Conservation (phyloP, 306 rosid genomes). For the Parietaria judaica region DNA sequence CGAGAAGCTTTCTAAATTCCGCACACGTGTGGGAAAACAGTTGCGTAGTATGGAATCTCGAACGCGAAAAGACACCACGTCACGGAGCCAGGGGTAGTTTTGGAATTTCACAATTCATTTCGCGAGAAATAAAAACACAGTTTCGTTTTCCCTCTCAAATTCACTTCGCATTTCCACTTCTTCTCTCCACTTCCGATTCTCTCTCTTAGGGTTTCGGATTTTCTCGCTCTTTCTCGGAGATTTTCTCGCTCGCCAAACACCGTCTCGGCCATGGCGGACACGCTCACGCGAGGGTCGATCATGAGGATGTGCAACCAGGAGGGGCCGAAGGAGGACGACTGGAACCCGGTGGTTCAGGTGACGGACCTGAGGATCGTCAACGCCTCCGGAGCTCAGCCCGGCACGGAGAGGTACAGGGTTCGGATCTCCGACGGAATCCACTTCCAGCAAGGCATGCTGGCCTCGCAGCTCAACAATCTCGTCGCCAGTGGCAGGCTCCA, state of each 20-base stretch:
- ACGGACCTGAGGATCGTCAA: constrained; percentile 44
- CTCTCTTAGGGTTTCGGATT: constrained; percentile 39
- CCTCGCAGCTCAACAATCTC: constrained; percentile 49
- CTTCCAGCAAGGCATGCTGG: constrained; percentile 70
- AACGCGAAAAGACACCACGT: neutral
- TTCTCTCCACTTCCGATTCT: neutral
- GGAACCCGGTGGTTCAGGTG: constrained; percentile 60
- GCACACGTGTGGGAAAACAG: no score
- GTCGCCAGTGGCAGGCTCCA: constrained; percentile 43
- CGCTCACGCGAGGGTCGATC: constrained; percentile 55
- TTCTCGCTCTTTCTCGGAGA: neutral
- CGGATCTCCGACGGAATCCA: constrained; percentile 58
- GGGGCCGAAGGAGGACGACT: constrained; percentile 17
- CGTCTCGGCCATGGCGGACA: constrained; percentile 28
- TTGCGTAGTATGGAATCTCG: no score
- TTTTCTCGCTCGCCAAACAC: neutral
- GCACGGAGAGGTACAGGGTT: constrained; percentile 50
- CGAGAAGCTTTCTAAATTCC: no score
- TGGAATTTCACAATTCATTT: neutral
- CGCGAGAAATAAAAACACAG: neutral
- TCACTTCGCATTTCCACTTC: constrained; percentile 4
- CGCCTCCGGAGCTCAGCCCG: constrained; percentile 28
- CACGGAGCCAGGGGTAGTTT: neutral
- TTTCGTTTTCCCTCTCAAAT: constrained; percentile 38
- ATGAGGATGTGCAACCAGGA: constrained; percentile 32